Percentiles rank a stretch among this genome's conserved stretches.
Conservation (phyloP, 1,139 yeast genomes). For the Candida pseudoviswanathii region DNA sequence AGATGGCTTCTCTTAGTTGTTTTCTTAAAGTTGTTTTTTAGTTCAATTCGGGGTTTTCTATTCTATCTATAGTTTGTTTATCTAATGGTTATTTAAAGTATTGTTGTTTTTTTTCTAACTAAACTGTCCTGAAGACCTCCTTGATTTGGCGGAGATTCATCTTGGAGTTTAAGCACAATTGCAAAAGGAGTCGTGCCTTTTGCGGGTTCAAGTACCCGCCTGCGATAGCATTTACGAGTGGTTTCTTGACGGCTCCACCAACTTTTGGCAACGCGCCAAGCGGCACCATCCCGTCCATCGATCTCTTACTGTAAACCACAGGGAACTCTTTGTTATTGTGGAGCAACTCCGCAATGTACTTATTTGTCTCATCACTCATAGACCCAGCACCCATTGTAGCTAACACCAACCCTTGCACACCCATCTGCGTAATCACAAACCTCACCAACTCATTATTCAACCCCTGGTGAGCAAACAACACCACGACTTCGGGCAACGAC, state of each 20-base stretch:
- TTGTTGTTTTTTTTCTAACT: constrained; percentile 1
- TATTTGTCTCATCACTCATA: constrained; percentile 53
- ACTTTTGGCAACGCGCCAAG: constrained; percentile 44
- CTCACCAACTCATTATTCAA: constrained; percentile 51
- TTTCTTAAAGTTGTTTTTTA: neutral
- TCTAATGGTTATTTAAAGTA: neutral
- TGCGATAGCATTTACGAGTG: constrained; percentile 40
- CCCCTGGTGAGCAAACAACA: constrained; percentile 64
- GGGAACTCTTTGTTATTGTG: constrained; percentile 43
- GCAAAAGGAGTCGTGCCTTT: constrained; percentile 62
- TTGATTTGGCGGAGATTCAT: constrained; percentile 44
- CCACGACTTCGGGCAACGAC: constrained; percentile 47
- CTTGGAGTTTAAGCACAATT: constrained; percentile 53
- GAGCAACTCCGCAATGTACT: constrained; percentile 32
- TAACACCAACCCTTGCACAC: constrained; percentile 55
- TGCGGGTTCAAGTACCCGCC: constrained; percentile 72
- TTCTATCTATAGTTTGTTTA: neutral
- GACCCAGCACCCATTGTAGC: constrained; percentile 79
- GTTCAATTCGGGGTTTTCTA: neutral
- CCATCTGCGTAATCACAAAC: constrained; percentile 44
- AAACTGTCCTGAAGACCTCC: constrained; percentile 48
- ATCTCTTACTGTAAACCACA: constrained; percentile 62
- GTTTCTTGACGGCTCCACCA: constrained; percentile 26
- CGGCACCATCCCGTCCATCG: constrained; percentile 51
- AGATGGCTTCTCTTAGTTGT: neutral